Base-by-base conservation (phyloP, 1,139 yeast genomes). In the Protomyces arabidopsidicola region DNA sequence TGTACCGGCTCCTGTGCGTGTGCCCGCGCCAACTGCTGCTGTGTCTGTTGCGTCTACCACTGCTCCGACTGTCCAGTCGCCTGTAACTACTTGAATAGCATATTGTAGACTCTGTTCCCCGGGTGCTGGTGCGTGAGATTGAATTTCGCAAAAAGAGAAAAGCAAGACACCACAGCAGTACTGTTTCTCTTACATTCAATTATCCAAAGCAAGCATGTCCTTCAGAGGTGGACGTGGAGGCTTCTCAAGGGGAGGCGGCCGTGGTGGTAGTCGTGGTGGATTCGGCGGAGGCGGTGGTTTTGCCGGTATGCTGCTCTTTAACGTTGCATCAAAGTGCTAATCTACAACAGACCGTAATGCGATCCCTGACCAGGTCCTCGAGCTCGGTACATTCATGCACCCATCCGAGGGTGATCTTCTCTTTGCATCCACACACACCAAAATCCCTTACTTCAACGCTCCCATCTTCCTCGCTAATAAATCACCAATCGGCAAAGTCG, bases 401-500 rank as follows among this genome's bases (percentile, higher is more conserved):
- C 82, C 95, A 14, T 91, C 97, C 76, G 99, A 95, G 78, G 97
- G 97, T 67, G 98, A 95, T 74, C 88, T 95, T 74, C 96, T 95
- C 64, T 93, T 98, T 80, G 90, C 93, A 74, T 90, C 97, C 58
- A 88, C 88, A 73, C 93, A 93, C 77, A 84, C 89, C 67, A 93
- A 93, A 80, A 82, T 95, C 70, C 99, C 99, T 72, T 95, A 93
- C 77, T 95, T 95, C 83, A 95, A 95, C 78, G 99, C 99, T 35
- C 98, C 98, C 75, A 91, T 95, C 74, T 95, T 87, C 76, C 83
- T 93, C 71, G 98, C 93, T 76, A 93, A 93, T 82, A 78, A 78
- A 81, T 88, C 96, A 36, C 95, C 88, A 74, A 86, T 95, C 64
- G 99, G 99, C 72, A 95, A 95, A 78, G 96, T 95, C 66, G 99